Percentiles rank a stretch among this genome's conserved stretches.
phyloP scores from a whole-genome alignment of 441 rosid species.

The Breynia disticha region DNA sequence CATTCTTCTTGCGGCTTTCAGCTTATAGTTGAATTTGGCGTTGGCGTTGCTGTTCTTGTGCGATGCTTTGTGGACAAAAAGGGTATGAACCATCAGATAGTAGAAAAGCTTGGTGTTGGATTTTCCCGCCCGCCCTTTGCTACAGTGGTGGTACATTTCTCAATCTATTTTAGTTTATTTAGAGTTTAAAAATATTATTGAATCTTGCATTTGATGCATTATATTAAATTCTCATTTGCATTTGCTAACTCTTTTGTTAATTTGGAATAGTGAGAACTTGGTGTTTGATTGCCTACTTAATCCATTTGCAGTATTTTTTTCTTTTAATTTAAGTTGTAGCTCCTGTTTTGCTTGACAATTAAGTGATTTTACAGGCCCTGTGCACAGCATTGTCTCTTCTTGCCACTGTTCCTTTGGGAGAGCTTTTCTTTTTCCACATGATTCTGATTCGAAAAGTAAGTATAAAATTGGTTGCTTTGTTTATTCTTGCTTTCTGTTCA shows the following conservation, averaged over 20 bases:
- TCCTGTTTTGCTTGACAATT: too few species aligned
- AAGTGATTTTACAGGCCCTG: slow-evolving; percentile 36
- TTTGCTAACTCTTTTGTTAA: too few species aligned
- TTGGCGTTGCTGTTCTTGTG: slow-evolving; percentile 82
- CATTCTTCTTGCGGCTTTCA: slow-evolving; percentile 24
- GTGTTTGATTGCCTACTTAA: too few species aligned
- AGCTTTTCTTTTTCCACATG: slow-evolving; percentile 84
- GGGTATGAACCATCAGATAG: slow-evolving; percentile 59
- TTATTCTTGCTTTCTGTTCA: slow-evolving; percentile 1
- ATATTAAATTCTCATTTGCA: too few species aligned
- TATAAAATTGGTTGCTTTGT: slow-evolving; percentile 2
- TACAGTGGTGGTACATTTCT: slow-evolving; percentile 59
- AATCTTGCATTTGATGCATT: neutral
- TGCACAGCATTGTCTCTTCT: slow-evolving; percentile 76
- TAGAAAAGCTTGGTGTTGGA: slow-evolving; percentile 75
- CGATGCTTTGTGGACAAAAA: slow-evolving; percentile 72
- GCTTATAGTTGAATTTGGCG: slow-evolving; percentile 84
- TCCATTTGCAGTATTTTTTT: too few species aligned
- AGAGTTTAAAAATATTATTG: neutral
- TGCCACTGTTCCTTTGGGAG: slow-evolving; percentile 80
- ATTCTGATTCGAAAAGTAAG: slow-evolving; percentile 78
- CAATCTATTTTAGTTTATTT: slow-evolving; percentile 4
- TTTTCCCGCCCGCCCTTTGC: slow-evolving; percentile 77
- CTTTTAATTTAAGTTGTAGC: too few species aligned
- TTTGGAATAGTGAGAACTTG: too few species aligned